phyloP scores from a whole-genome alignment of 331 rosid species.

The Spiraea crenata region DNA sequence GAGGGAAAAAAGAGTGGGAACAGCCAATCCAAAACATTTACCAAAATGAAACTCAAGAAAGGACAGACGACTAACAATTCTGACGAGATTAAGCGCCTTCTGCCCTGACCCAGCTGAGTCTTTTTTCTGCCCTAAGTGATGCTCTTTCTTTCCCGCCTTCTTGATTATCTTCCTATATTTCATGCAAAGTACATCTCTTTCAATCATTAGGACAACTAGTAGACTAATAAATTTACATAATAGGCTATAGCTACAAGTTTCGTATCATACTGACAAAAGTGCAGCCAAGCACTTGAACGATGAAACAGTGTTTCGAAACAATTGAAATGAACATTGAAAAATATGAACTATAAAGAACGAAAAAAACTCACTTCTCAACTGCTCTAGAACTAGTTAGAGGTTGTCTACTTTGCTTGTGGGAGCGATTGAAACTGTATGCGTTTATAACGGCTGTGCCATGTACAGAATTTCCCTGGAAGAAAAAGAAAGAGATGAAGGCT shows the following conservation, averaged over 20 bases:
- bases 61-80: constrained; percentile 47
- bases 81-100: constrained; percentile 74
- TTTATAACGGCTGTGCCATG: constrained; percentile 8
- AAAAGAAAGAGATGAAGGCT: constrained; percentile 7
- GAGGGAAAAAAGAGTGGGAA: constrained; percentile 9
- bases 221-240: background rate
- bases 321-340: background rate
- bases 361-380: constrained; percentile 47
- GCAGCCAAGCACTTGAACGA: background rate
- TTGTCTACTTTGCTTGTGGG: constrained; percentile 29
- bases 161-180: constrained; percentile 55
- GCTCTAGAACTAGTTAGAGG: constrained; percentile 26
- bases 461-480: background rate
- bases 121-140: constrained; percentile 79
- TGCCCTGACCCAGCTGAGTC: constrained; percentile 81
- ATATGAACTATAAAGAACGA: background rate
- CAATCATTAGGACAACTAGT: constrained; percentile 15
- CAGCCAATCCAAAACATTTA: background rate
- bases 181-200: background rate
- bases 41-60: constrained; percentile 9
- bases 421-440: constrained; percentile 24
- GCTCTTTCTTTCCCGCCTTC: constrained; percentile 47
- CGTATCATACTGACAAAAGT: background rate
- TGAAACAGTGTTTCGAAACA: background rate
- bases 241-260: background rate